Conservation (phyloP, 2,329 filamentous ascomycete genomes). For the Lachnellula suecica region DNA sequence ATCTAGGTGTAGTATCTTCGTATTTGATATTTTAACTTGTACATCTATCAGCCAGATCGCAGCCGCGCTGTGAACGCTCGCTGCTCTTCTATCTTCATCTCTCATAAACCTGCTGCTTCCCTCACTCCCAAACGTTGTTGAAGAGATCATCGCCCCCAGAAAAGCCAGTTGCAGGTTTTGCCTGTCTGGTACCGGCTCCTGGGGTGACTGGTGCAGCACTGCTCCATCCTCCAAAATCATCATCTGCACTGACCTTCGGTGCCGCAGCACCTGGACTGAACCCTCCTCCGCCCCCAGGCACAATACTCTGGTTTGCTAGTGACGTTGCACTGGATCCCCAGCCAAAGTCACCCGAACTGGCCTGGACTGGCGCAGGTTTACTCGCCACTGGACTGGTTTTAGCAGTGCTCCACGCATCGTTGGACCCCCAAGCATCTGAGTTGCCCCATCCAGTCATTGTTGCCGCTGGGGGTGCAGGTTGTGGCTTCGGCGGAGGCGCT, state of each 20-base stretch:
- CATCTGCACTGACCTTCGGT: slow-evolving; percentile 79
- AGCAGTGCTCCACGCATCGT: slow-evolving; percentile 76
- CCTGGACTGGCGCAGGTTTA: slow-evolving; percentile 36
- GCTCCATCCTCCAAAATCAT: slow-evolving; percentile 95
- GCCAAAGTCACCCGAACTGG: slow-evolving; percentile 59
- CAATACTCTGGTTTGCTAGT: slow-evolving; percentile 59
- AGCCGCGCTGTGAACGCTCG: neutral
- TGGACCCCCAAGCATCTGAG: slow-evolving; percentile 68
- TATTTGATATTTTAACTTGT: slow-evolving; percentile 9
- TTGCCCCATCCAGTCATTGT: slow-evolving; percentile 38
- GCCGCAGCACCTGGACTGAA: slow-evolving; percentile 50
- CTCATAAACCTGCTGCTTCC: slow-evolving; percentile 1
- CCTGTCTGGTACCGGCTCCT: slow-evolving; percentile 39
- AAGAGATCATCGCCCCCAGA: slow-evolving; percentile 83
- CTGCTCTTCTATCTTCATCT: neutral
- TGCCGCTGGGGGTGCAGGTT: slow-evolving; percentile 35
- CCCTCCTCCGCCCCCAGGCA: slow-evolving; percentile 62
- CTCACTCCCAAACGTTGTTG: slow-evolving; percentile 88
- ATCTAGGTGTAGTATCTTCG: neutral
- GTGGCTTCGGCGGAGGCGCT: slow-evolving; percentile 39
- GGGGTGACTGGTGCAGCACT: slow-evolving; percentile 63
- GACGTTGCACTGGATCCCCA: slow-evolving; percentile 50
- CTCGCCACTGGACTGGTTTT: slow-evolving; percentile 46
- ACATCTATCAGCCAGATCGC: neutral
- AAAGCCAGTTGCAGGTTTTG: slow-evolving; percentile 59